These are phyloP conservation scores for Dothideomycetes sp. DNA, from an alignment of 2,329 filamentous ascomycete species.

Conservation along the genomic window DNA sequence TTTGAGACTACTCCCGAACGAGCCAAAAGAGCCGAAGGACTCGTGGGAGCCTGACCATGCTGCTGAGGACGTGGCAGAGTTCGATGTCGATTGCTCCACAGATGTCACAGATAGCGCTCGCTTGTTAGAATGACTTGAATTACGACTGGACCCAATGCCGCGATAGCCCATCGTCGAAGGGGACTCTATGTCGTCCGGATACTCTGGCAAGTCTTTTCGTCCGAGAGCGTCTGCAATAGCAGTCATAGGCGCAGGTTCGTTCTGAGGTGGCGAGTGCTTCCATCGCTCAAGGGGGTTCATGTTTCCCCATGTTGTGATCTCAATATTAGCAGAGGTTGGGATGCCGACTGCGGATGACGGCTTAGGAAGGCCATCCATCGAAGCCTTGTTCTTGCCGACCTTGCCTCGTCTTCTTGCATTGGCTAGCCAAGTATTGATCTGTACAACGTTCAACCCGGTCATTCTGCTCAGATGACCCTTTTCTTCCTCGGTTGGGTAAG, in stretches of 20 bases:
- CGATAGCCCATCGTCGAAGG: slow-evolving; percentile 30
- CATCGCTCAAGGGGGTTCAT: slow-evolving; percentile 36
- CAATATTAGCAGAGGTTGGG: slow-evolving; percentile 42
- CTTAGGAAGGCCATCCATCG: slow-evolving; percentile 40
- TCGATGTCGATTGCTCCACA: slow-evolving; percentile 38
- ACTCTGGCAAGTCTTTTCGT: slow-evolving; percentile 22
- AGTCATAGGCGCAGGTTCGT: slow-evolving; percentile 56
- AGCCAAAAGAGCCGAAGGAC: slow-evolving; percentile 49
- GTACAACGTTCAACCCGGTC: slow-evolving; percentile 71
- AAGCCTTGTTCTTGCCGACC: slow-evolving; percentile 61
- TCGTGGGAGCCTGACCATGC: slow-evolving; percentile 48
- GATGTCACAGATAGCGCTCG: slow-evolving; percentile 46
- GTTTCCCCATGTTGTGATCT: slow-evolving; percentile 25
- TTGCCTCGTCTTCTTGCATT: slow-evolving; percentile 81
- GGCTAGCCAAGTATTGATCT: slow-evolving; percentile 87
- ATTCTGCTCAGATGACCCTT: slow-evolving; percentile 69
- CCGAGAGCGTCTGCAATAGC: slow-evolving; percentile 55
- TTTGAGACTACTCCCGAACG: slow-evolving; percentile 36
- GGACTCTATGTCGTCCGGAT: slow-evolving; percentile 19
- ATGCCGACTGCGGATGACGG: slow-evolving; percentile 63
- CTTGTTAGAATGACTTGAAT: slow-evolving; percentile 42
- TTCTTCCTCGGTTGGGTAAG: slow-evolving; percentile 81
- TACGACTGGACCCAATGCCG: slow-evolving; percentile 42
- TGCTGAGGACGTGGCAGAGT: slow-evolving; percentile 41
- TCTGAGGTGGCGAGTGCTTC: slow-evolving; percentile 59